phyloP scores from a whole-genome alignment of 208 protist species.

The Zelonia costaricensis region DNA sequence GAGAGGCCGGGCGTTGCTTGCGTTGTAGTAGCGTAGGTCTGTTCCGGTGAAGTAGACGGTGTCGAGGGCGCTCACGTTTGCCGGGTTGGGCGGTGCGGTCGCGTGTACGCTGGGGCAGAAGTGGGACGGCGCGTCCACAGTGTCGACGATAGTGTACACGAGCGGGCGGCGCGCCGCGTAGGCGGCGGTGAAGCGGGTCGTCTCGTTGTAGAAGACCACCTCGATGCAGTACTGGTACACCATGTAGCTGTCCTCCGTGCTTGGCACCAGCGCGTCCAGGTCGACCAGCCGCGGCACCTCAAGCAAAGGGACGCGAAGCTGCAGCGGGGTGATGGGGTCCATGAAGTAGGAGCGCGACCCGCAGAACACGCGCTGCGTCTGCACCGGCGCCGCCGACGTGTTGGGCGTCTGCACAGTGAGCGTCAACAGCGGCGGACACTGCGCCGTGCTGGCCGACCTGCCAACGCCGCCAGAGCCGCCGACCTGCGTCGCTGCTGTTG shows the following conservation, averaged over 20 bases:
- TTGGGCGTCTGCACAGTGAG: not conserved
- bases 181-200: slow-evolving; percentile 10
- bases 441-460: no score
- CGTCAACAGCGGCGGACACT: not conserved
- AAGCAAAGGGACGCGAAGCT: slow-evolving; percentile 38
- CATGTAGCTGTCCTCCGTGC: slow-evolving; percentile 15
- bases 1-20: not conserved
- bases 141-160: slow-evolving; percentile 38
- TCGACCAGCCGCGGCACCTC: slow-evolving; percentile 30
- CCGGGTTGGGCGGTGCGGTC: not conserved
- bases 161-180: slow-evolving; percentile 21
- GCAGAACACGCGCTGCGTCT: slow-evolving; percentile 33
- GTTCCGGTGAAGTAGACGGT: slow-evolving; percentile 23
- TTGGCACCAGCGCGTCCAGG: slow-evolving; percentile 13
- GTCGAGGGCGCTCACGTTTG: slow-evolving; percentile 16
- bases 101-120: slow-evolving; percentile 14
- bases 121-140: slow-evolving; percentile 8
- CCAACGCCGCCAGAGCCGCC: no score
- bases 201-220: slow-evolving; percentile 17
- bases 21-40: slow-evolving; percentile 29
- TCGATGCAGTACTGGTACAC: slow-evolving; percentile 55
- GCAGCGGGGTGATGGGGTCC: slow-evolving; percentile 38
- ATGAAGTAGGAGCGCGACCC: slow-evolving; percentile 44
- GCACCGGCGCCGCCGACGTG: not conserved
- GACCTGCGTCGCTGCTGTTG: not conserved